A percentile compares a stretch with the other conserved stretches of the same genome.
Conservation (phyloP, 768 basidiomycete species). For the Xerocomus brunneocitrinus region DNA sequence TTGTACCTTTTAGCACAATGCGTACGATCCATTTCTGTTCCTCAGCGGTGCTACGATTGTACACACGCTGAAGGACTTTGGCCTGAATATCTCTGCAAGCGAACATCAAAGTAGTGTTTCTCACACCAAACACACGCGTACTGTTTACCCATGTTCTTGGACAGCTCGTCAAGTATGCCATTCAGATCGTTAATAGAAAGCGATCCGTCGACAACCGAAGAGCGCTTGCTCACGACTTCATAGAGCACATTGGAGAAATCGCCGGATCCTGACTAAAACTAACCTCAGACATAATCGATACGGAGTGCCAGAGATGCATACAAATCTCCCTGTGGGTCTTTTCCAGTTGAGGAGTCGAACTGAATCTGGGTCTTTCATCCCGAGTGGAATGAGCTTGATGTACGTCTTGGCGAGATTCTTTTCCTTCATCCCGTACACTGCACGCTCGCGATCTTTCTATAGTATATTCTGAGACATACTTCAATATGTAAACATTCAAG, state of each 20-base stretch:
- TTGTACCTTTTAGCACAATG: slow-evolving; percentile 86
- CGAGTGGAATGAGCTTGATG: slow-evolving; percentile 84
- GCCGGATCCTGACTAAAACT: slow-evolving; percentile 61
- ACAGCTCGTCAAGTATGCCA: slow-evolving; percentile 70
- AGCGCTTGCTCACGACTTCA: slow-evolving; percentile 82
- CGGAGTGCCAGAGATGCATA: slow-evolving; percentile 31
- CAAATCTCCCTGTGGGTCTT: slow-evolving; percentile 64
- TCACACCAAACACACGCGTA: slow-evolving; percentile 30
- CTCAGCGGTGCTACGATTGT: slow-evolving; percentile 73
- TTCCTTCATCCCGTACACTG: slow-evolving; percentile 93
- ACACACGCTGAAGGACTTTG: slow-evolving; percentile 69
- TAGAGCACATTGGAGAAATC: slow-evolving; percentile 86
- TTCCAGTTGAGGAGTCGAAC: slow-evolving; percentile 88
- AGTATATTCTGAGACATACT: not conserved
- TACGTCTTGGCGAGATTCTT: slow-evolving; percentile 90
- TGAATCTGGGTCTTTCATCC: slow-evolving; percentile 74
- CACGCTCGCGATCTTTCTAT: slow-evolving; percentile 91
- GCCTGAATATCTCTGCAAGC: slow-evolving; percentile 65
- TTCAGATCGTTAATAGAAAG: slow-evolving; percentile 85
- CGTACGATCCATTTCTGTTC: slow-evolving; percentile 97
- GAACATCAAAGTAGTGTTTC: slow-evolving; percentile 5
- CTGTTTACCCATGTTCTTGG: slow-evolving; percentile 71
- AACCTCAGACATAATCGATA: not conserved
- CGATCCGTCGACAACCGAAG: slow-evolving; percentile 69
- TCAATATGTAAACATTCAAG: not conserved